Evolutionary conservation across 257 asterid species (phyloP), one percentile per base, ranked within the genome.

Genomic region (Penstemon newberryi): DNA sequence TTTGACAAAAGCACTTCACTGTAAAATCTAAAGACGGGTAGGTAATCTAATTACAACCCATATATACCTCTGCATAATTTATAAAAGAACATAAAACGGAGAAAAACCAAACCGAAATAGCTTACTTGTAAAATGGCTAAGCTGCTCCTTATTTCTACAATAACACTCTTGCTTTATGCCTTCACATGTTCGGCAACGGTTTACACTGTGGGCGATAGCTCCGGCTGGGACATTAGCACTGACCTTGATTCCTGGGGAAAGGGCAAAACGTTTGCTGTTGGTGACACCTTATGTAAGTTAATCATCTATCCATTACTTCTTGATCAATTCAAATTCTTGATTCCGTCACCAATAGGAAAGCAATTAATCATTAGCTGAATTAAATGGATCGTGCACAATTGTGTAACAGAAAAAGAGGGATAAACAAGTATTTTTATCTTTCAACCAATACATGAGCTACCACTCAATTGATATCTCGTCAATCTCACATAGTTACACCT

Each of bases 171-270:
- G 39, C 57, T 75, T 39, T 58, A 65, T 46, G 51, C 71, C 18
- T 67, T 73, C 43, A 75, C 77, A 77, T 74, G 82, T 66, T 76
- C 86, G 7, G 90, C 92, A 15, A 80, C 86, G 9, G 60, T 80
- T 12, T 76, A 85, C 70, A 70, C 66, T 3, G 94, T 91, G 36
- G 98, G 98, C 3, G 96, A 81, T 19, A 89, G 2, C 79, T 70
- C 89, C 52, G 98, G 98, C 25, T 91, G 98, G 98, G 98, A 91
- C 64, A 87, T 91, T 64, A 91, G 98, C 78, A 84, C 98, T 5
- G 85, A 89, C 68, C 80, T 87, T 8, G 92, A 87, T 56, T 45
- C 98, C 0, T 91, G 98, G 98, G 43, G 62, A 5, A 74, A 64
- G 5, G 82, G 66, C 83, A 91, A 89, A 75, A 79, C 67, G 13